Conservation (phyloP, 2,329 filamentous ascomycete species). For the Aspergillus transmontanensis region DNA sequence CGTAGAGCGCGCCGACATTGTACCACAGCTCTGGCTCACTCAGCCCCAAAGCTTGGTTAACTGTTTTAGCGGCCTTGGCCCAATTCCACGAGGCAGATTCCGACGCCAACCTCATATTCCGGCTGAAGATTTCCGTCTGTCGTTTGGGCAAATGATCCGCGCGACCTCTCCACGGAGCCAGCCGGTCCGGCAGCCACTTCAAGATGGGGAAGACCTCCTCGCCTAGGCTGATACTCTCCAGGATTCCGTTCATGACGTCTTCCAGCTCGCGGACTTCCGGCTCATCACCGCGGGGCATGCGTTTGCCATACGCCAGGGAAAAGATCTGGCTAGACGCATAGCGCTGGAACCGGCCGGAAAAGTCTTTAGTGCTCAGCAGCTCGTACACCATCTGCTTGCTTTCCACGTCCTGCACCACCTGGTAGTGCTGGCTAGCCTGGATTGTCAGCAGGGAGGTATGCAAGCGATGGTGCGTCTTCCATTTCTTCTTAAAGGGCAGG, state of each 20-base stretch:
- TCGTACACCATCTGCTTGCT: slow-evolving; percentile 18
- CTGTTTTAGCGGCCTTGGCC: not conserved
- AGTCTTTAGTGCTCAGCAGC: slow-evolving; percentile 19
- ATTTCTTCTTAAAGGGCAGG: slow-evolving; percentile 17
- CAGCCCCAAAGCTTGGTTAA: not conserved
- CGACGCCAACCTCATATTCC: not conserved
- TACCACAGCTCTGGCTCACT: slow-evolving; percentile 8
- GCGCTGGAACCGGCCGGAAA: slow-evolving; percentile 12
- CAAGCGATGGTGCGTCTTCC: slow-evolving; percentile 18
- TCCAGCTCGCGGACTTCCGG: slow-evolving; percentile 15
- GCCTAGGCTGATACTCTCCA: slow-evolving; percentile 30
- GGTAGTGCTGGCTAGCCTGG: slow-evolving; percentile 11
- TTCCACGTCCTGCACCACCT: slow-evolving; percentile 18
- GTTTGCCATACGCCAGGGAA: slow-evolving; percentile 20
- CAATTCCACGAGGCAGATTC: slow-evolving; percentile 5
- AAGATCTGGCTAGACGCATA: slow-evolving; percentile 18
- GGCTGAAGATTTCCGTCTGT: not conserved
- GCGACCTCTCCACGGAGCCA: slow-evolving; percentile 2
- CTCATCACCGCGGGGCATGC: slow-evolving; percentile 10
- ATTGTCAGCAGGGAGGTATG: slow-evolving; percentile 11
- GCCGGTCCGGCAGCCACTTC: slow-evolving; percentile 2
- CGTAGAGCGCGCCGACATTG: slow-evolving; percentile 4
- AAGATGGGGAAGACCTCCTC: slow-evolving; percentile 10
- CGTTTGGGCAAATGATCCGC: not conserved
- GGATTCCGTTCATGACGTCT: slow-evolving; percentile 32